These are phyloP conservation scores for Trametes maxima DNA, from an alignment of 768 basidiomycete species.

Conservation along the genomic window DNA sequence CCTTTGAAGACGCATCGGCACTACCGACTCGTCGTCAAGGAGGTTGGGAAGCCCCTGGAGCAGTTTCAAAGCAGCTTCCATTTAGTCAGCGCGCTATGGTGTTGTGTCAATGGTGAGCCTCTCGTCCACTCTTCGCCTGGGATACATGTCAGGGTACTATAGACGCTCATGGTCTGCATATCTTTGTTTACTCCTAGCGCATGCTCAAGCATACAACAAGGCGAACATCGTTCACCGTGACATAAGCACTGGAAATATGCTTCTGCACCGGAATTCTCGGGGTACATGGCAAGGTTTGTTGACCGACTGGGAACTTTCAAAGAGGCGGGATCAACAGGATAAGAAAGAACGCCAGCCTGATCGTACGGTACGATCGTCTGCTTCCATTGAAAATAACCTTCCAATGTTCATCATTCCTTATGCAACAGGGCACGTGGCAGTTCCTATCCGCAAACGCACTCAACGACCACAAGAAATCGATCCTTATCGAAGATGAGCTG, in stretches of 20 bases:
- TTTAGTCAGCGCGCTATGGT: background rate
- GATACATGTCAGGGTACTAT: background rate
- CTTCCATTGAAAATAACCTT: background rate
- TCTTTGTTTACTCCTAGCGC: background rate
- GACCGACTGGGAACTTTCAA: slow-evolving; percentile 12
- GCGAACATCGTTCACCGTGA: background rate
- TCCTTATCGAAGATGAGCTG: slow-evolving; percentile 11
- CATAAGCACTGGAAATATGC: background rate
- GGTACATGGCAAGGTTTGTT: background rate
- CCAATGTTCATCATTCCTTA: background rate
- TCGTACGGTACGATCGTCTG: background rate
- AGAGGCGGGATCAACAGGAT: background rate
- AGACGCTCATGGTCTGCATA: background rate
- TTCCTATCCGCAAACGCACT: slow-evolving; percentile 4
- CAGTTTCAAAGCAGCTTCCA: background rate
- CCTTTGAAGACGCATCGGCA: background rate
- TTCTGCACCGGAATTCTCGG: background rate
- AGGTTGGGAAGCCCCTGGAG: background rate
- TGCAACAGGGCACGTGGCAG: slow-evolving; percentile 2
- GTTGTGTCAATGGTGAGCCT: background rate
- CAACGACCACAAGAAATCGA: background rate
- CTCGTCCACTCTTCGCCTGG: background rate
- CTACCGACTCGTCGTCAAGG: slow-evolving; percentile 1
- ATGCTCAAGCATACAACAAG: background rate
- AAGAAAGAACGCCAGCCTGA: background rate